Base-by-base conservation (phyloP, 2,329 filamentous ascomycete genomes). In the Cladosporium sp. region DNA sequence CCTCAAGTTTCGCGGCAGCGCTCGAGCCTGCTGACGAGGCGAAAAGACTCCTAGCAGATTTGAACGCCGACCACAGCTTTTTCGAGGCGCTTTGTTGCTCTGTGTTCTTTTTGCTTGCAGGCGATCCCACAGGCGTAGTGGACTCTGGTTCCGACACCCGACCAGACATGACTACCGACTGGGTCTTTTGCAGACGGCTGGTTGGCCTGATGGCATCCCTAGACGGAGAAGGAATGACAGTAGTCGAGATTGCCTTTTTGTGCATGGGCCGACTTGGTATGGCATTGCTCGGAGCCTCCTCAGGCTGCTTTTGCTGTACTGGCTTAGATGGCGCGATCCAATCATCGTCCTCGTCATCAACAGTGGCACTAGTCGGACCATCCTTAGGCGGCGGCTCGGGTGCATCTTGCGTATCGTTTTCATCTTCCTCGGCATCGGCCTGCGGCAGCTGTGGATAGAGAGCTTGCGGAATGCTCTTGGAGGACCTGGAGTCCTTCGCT, bases 41-140 rank as follows among this genome's bases (percentile, higher is more conserved):
- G 57, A 96, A 85, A 45, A 96, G 80, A 11, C 86, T 88, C 68
- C 87, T 92, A 3, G 91, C 93, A 52, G 85, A 87, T 70, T 90
- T 91, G 61, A 96, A 76, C 55, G 95, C 90, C 9, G 91, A 95
- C 43, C 92, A 95, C 44, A 97, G 77, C 67, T 90, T 95, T 73
- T 95, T 97, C 28, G 93, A 91, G 48, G 93, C 89, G 69, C 91
- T 95, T 54, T 96, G 71, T 4, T 89, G 89, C 59, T 95, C 90
- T 67, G 58, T 78, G 73, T 68, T 79, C 72, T 68, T 78, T 63
- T 70, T 74, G 53, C 63, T 63, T 60, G 60, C 61, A 28, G 81
- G 82, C 19, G 81, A 83, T 31, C 76, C 78, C 44, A 71, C 68
- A 28, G 81, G 80, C 46, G 80, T 83, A 13, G 80, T 84, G 10